Evolutionary conservation across 1,284 basidiomycete species (phyloP).

Genomic region (Boletellus dicymbophilus): DNA sequence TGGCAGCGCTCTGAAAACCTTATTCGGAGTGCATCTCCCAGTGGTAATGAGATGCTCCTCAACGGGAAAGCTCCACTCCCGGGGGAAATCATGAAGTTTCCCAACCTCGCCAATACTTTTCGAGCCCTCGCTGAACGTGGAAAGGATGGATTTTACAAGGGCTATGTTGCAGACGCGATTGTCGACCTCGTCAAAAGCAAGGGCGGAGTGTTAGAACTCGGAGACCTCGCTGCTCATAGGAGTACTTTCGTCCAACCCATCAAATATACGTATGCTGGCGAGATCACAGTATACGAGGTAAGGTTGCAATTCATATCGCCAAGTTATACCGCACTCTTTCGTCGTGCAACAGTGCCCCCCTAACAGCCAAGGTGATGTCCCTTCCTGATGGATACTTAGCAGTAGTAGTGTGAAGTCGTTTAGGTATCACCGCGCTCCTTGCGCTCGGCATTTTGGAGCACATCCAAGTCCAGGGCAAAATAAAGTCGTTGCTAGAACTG

Average conservation of each 20-base stretch:
- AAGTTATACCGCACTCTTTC: background rate
- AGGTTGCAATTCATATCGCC: conserved; percentile 20
- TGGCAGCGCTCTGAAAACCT: conserved; percentile 79
- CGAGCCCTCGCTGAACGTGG: conserved; percentile 78
- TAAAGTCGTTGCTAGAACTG: conserved; percentile 72
- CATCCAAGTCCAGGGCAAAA: conserved; percentile 74
- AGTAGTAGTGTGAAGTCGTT: no score
- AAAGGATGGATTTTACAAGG: conserved; percentile 92
- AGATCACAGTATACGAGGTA: conserved; percentile 86
- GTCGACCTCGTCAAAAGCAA: conserved; percentile 82
- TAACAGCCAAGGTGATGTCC: conserved; percentile 81
- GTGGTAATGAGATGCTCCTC: conserved; percentile 83
- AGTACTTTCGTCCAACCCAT: conserved; percentile 88
- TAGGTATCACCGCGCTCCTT: conserved; percentile 86
- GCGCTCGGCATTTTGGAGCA: conserved; percentile 92
- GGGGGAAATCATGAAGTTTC: conserved; percentile 77
- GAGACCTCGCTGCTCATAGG: conserved; percentile 82
- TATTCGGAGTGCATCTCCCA: conserved; percentile 81
- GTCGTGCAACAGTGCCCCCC: conserved; percentile 72
- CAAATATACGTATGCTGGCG: conserved; percentile 82
- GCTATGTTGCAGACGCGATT: conserved; percentile 86
- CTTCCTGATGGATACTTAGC: background rate
- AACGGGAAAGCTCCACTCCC: conserved; percentile 78
- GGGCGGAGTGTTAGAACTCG: conserved; percentile 90
- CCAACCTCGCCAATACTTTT: conserved; percentile 85